Base-by-base conservation (phyloP, 495 filamentous ascomycete genomes). In the Penicillium samsonianum region DNA sequence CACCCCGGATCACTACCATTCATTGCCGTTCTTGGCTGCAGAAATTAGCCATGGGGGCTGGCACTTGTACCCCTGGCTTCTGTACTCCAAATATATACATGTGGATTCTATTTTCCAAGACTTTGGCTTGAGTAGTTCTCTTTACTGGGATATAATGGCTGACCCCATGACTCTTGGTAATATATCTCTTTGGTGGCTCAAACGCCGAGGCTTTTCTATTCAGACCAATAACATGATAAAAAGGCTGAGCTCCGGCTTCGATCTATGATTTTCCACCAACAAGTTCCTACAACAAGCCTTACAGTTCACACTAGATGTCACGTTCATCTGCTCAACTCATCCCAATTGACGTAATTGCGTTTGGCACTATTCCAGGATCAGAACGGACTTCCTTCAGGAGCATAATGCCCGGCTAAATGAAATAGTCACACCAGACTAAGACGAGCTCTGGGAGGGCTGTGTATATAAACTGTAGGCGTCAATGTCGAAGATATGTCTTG, bases 341-440 rank as follows among this genome's bases (percentile, higher is more conserved):
- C 6, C 42, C 3, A 16, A 19, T 28, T 46, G 50, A 40, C 45
- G 40, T 31, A 50, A 56, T 44, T 62, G 12, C 59, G 23, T 22
- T 42, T 59, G 55, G 53, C 37, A 44, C 62, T 59, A 65, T 56
- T 49, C 62, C 55, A 50, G 33, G 55, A 55, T 45, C 42, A 65
- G 55, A 62, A 55, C 55, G 62, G 59, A 65, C 43, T 16, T 50
- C 33, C 23, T n/a, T 10, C 42, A 30, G 14, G n/a, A 22, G 7
- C 9, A 28, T 25, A 11, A 28, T 10, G 5, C 12, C 10, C 35
- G 23, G 25, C 19, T 40, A 30, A 20, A 43, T 43, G 0, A 17
- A n/a, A 41, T 30, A 14, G 28, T 33, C 10, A 1, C 8, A 19
- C 25, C 5, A 9, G 16, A 50, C 5, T 8, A 35, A n/a, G 19